A percentile compares a stretch with the other conserved stretches of the same genome.
Evolutionary conservation across 2,329 filamentous ascomycete species (phyloP).

Genomic region (Aspergillus sergii): DNA sequence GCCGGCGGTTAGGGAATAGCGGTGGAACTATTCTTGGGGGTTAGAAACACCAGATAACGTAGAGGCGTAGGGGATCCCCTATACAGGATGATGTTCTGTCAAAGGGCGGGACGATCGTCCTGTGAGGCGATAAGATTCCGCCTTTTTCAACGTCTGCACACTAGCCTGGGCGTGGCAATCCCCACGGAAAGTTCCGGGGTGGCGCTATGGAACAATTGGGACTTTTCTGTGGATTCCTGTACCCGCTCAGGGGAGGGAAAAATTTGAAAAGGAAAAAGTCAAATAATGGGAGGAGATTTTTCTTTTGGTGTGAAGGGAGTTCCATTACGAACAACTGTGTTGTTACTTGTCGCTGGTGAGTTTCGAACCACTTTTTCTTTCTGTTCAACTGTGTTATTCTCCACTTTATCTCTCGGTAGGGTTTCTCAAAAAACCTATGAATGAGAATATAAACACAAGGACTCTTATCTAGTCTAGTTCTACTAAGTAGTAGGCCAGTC

Average conservation of each 20-base stretch:
- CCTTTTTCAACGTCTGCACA: neutral
- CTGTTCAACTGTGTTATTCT: too few relatives aligned
- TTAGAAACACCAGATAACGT: neutral
- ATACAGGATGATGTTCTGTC: neutral
- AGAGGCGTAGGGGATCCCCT: neutral
- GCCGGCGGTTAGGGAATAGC: neutral
- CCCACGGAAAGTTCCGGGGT: slow-evolving; percentile 23
- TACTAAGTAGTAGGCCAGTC: neutral
- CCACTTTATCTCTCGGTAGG: neutral
- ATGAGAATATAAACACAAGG: neutral
- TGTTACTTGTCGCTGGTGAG: neutral
- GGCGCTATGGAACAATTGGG: slow-evolving; percentile 14
- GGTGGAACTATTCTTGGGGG: neutral
- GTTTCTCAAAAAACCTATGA: neutral
- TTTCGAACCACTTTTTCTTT: neutral
- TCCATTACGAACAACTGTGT: neutral
- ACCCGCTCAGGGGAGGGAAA: neutral
- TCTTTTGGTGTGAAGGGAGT: neutral
- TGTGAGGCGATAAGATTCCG: slow-evolving; percentile 10
- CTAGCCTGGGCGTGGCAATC: slow-evolving; percentile 18
- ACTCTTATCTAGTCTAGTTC: neutral
- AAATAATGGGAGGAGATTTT: neutral
- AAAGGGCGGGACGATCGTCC: slow-evolving; percentile 2
- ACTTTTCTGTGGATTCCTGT: slow-evolving; percentile 1
- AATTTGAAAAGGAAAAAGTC: neutral